Conservation (phyloP, 2,329 filamentous ascomycete species). For the Aspergillaceae sp. region DNA sequence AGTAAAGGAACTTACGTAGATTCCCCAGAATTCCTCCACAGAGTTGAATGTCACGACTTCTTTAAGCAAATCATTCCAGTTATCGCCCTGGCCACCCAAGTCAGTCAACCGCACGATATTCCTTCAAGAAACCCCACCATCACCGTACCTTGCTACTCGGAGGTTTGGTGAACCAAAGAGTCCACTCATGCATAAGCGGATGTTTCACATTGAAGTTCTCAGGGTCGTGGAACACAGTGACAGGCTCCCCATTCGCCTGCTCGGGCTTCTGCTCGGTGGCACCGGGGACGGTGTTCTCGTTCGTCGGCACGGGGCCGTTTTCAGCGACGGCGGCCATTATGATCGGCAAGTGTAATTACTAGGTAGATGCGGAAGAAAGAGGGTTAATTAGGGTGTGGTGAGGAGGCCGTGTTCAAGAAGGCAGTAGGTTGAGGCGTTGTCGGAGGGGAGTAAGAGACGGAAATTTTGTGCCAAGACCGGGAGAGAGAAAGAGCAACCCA, state of each 20-base stretch:
- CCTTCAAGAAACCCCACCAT: background rate
- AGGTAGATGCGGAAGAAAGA: slow-evolving; percentile 3
- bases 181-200: slow-evolving; percentile 95
- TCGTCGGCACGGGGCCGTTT: slow-evolving; percentile 26
- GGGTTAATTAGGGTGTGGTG: slow-evolving; percentile 1
- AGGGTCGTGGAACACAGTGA: slow-evolving; percentile 96
- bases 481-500: slow-evolving; percentile 21
- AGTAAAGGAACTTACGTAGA: slow-evolving; percentile 65
- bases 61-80: slow-evolving; percentile 97
- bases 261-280: slow-evolving; percentile 33
- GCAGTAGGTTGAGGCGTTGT: slow-evolving; percentile 2
- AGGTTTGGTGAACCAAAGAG: slow-evolving; percentile 98
- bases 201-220: slow-evolving; percentile 99
- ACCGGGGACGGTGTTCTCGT: slow-evolving; percentile 47
- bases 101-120: slow-evolving; percentile 5
- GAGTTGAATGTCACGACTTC: slow-evolving; percentile 98
- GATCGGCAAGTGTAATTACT: slow-evolving; percentile 8
- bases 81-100: slow-evolving; percentile 61
- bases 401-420: slow-evolving; percentile 3
- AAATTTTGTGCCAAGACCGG: slow-evolving; percentile 14
- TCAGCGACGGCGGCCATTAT: slow-evolving; percentile 32
- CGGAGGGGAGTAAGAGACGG: slow-evolving; percentile 8
- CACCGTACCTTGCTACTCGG: slow-evolving; percentile 76
- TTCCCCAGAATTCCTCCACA: slow-evolving; percentile 98
- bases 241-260: slow-evolving; percentile 47